phyloP scores from a whole-genome alignment of 495 filamentous ascomycete genomes.

The Bryoglossum gracile region DNA sequence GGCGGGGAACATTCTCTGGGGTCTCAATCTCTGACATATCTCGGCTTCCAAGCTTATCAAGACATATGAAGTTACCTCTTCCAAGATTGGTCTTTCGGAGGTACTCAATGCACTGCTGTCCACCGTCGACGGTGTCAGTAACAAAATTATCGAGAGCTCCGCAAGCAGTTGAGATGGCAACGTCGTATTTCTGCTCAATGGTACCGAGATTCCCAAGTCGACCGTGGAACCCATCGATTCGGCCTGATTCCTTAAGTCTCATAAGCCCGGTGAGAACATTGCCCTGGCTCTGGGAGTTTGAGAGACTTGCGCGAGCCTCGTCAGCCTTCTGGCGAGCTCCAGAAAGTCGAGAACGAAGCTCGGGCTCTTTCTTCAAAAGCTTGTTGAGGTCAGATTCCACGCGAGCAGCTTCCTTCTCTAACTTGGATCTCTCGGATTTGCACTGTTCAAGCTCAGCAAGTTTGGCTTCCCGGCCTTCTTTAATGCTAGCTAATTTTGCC shows the following conservation, averaged over 20 bases:
- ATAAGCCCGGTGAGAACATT: constrained; percentile 88
- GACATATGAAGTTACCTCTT: constrained; percentile 92
- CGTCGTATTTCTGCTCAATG: constrained; percentile 89
- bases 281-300: constrained; percentile 83
- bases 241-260: constrained; percentile 90
- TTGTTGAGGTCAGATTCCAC: constrained; percentile 64
- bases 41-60: constrained; percentile 73
- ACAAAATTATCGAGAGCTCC: constrained; percentile 88
- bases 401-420: constrained; percentile 68
- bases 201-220: constrained; percentile 92
- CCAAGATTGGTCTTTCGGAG: constrained; percentile 95
- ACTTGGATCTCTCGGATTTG: constrained; percentile 57
- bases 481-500: constrained; percentile 63
- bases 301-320: constrained; percentile 82
- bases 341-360: constrained; percentile 72
- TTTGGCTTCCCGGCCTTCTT: constrained; percentile 63
- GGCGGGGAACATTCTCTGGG: constrained; percentile 81
- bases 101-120: constrained; percentile 96
- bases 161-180: constrained; percentile 95
- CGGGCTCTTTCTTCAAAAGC: constrained; percentile 68
- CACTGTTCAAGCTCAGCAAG: constrained; percentile 67
- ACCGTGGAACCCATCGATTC: constrained; percentile 94
- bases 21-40: constrained; percentile 75
- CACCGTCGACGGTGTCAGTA: constrained; percentile 88
- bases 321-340: constrained; percentile 88